Base-by-base conservation (phyloP, 2,329 filamentous ascomycete species). In the Trichoderma harzianum region DNA sequence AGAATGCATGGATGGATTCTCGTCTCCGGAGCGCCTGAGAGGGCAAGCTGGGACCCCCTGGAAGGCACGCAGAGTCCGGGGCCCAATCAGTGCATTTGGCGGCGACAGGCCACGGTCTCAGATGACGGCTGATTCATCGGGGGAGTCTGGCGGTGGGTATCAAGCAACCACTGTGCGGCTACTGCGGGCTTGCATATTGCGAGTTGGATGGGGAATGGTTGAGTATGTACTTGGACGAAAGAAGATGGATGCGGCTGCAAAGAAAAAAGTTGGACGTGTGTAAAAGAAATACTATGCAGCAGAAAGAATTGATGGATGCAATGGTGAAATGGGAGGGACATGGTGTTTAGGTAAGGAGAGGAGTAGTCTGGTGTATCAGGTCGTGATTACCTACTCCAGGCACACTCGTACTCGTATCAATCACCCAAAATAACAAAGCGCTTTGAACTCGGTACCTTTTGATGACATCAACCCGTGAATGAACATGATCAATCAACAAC, bases 61-160 rank as follows among this genome's bases (percentile, higher is more conserved):
- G 43, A 47, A 21, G 21, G 5, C 47, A 51, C n/a, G n/a, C 47
- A 51, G 47, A 51, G 47, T 5, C 47, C n/a, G n/a, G n/a, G 47
- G 47, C n/a, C 55, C 66, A 69, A 34, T 61, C 55, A 61, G 55
- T 24, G 36, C 5, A 14, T 14, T 51, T 51, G 47, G 47, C 47
- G 47, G 51, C 55, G 55, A 69, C 36, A 69, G 66, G 55, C 55
- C 66, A 69, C 24, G 26, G 55, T 39, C 66, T 69, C 66, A 69
- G 66, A 69, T 69, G 66, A 69, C 57, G 53, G 53, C 51, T 67
- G 64, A 67, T 67, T 67, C 64, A 67, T 67, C 51, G 64, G 21
- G 43, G 62, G 26, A 26, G 64, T 53, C 51, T 12, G n/a, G 63
- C 63, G 28, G 63, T 39, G 47, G 47, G 14, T 36, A 18, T 36